Base-by-base conservation (phyloP, 192 early-diverging fungal species). In the Podila epigama region DNA sequence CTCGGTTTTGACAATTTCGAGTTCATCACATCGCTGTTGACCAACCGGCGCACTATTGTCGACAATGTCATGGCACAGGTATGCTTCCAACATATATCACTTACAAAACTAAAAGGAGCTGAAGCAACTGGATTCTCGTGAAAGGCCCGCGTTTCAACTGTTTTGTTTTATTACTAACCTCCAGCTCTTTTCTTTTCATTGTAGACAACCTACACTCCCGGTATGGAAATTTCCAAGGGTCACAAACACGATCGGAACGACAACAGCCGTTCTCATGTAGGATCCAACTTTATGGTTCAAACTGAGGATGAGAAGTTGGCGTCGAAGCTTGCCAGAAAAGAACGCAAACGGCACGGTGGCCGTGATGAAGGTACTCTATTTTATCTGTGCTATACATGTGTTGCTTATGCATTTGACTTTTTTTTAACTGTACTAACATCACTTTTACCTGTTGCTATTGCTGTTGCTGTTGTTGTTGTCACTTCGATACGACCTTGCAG, bases 1-100 rank as follows among this genome's bases (percentile, higher is more conserved):
- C 63, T 96, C 20, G 94, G 94, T 7, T 93, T 83, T 68, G 84
- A 85, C 13, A 89, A 89, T 60, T 78, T 96, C 40, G 88, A 90
- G 33, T 90, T 96, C 54, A 86, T 92, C 31, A 66, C 81, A 1
- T 73, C 70, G 1, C 80, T 96, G 0, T 58, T 94, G 5, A 50
- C 78, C 1, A 83, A 92, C 64, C 79, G 93, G 3, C 44, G 70
- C 2, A 72, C 68, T 18, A 87, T 95, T 57, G 83, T 94, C 5
- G 66, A 87, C 13, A 88, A 87, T 57, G 88, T 93, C 48, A 83
- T 86, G 61, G 75, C 54, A 29, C 70, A 86, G 83, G 84, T 83
- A 81, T 25, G 41, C 8, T 33, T 29, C 7, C 28, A 64, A 20
- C 12, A 6, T 29, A 15, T 15, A 31, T 5, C 13, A 31, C 33